These are phyloP conservation scores for Priceomyces fermenticarens DNA, from an alignment of 805 yeast species.

Conservation along the genomic window DNA sequence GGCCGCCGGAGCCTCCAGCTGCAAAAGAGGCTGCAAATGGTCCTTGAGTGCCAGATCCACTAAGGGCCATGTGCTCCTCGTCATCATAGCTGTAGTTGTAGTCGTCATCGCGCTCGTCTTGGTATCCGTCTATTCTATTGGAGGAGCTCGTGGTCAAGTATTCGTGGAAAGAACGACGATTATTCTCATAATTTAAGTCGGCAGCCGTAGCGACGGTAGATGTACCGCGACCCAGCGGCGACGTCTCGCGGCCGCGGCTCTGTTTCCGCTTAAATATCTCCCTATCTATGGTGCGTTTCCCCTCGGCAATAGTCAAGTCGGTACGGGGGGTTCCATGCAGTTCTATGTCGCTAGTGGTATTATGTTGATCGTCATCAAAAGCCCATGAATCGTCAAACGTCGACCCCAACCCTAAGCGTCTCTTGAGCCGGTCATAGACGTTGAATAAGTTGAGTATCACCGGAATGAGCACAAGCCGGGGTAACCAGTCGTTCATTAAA, in stretches of 20 bases:
- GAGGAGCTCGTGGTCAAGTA: slow-evolving; percentile 8
- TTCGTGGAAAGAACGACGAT: slow-evolving; percentile 24
- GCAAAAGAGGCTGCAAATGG: too few species aligned
- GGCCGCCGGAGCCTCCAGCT: too few species aligned
- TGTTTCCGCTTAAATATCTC: slow-evolving; percentile 28
- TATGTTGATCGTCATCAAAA: slow-evolving; percentile 27
- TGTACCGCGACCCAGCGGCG: slow-evolving; percentile 22
- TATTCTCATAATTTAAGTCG: slow-evolving; percentile 25
- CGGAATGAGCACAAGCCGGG: slow-evolving; percentile 72
- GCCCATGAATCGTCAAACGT: slow-evolving; percentile 40
- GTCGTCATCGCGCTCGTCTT: slow-evolving; percentile 6
- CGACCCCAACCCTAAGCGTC: slow-evolving; percentile 32
- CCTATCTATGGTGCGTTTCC: slow-evolving; percentile 36
- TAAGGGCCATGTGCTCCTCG: slow-evolving; percentile 3
- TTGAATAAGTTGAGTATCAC: slow-evolving; percentile 60
- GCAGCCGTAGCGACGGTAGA: slow-evolving; percentile 23
- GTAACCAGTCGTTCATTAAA: slow-evolving; percentile 69
- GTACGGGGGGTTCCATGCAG: slow-evolving; percentile 21
- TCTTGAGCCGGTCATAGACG: slow-evolving; percentile 61
- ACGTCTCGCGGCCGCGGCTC: slow-evolving; percentile 7
- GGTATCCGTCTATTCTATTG: slow-evolving; percentile 20
- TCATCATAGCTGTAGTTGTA: slow-evolving; percentile 5
- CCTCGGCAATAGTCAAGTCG: slow-evolving; percentile 40
- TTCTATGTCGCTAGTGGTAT: slow-evolving; percentile 11
- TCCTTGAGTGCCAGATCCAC: too few species aligned